A percentile compares a stretch with the other conserved stretches of the same genome.
Evolutionary conservation across 106 monocot species (phyloP).

Genomic region (Allium sativum): DNA sequence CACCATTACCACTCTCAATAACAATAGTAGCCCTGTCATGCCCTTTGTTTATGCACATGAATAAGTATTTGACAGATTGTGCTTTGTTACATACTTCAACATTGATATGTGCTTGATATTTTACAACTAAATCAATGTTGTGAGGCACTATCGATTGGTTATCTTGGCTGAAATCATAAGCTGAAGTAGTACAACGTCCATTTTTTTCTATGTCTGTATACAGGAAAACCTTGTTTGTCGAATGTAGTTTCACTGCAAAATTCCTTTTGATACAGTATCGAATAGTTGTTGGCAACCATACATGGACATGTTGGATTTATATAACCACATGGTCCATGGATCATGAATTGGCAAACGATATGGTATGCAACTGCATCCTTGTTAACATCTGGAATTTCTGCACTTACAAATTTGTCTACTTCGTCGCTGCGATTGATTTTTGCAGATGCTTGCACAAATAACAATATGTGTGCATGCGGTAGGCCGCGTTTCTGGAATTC

Average conservation of each 20-base stretch:
- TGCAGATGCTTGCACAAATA: background rate
- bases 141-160: constrained; percentile 5
- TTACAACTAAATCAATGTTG: background rate
- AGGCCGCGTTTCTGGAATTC: background rate
- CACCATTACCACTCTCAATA: background rate
- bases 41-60: constrained; percentile 1
- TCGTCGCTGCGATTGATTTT: background rate
- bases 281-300: background rate
- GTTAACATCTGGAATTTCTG: background rate
- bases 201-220: constrained; percentile 6
- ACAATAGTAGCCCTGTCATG: constrained; percentile 1
- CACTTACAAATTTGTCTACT: background rate
- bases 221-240: background rate
- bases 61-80: constrained; percentile 4
- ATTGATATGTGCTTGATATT: background rate
- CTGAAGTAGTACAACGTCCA: background rate
- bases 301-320: background rate
- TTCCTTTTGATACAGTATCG: background rate
- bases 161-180: background rate
- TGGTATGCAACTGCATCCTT: background rate
- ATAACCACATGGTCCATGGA: background rate
- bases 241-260: background rate
- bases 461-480: background rate
- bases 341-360: background rate
- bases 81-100: background rate